These are phyloP conservation scores for Penicillium riverlandense DNA, from an alignment of 495 filamentous ascomycete genomes.

Conservation along the genomic window DNA sequence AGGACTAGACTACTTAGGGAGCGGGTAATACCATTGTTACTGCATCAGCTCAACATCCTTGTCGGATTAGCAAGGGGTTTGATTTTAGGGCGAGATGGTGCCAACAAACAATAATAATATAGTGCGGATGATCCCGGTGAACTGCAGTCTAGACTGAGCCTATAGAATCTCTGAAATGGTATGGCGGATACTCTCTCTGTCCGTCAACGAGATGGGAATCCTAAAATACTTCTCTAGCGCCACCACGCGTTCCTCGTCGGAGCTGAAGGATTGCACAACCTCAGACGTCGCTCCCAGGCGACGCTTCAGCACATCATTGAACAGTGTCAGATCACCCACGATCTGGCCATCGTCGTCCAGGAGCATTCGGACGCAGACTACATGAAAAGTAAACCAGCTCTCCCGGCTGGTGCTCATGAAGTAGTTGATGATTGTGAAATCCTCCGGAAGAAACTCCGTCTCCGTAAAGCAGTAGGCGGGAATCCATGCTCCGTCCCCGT, in stretches of 20 bases:
- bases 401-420: slow-evolving; percentile 23
- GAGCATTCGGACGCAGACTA: slow-evolving; percentile 46
- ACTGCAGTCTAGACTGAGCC: neutral
- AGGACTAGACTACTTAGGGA: no score
- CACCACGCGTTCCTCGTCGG: slow-evolving; percentile 10
- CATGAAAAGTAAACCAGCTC: slow-evolving; percentile 41
- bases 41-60: no score
- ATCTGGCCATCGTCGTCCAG: slow-evolving; percentile 29
- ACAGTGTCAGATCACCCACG: slow-evolving; percentile 49
- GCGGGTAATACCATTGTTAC: no score
- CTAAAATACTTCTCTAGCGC: slow-evolving; percentile 10
- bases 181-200: slow-evolving; percentile 7
- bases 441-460: slow-evolving; percentile 47
- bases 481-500: slow-evolving; percentile 35
- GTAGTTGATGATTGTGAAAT: slow-evolving; percentile 53
- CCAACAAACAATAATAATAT: no score
- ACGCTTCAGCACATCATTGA: slow-evolving; percentile 35
- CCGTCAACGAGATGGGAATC: neutral
- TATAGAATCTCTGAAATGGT: slow-evolving; percentile 8
- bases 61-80: no score
- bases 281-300: slow-evolving; percentile 5
- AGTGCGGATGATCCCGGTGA: no score
- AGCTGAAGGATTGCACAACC: slow-evolving; percentile 3
- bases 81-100: no score
- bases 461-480: slow-evolving; percentile 50